Percentiles rank a stretch among this genome's conserved stretches.
Evolutionary conservation across 2,329 filamentous ascomycete species (phyloP).

Genomic region (Penicillium sp.): DNA sequence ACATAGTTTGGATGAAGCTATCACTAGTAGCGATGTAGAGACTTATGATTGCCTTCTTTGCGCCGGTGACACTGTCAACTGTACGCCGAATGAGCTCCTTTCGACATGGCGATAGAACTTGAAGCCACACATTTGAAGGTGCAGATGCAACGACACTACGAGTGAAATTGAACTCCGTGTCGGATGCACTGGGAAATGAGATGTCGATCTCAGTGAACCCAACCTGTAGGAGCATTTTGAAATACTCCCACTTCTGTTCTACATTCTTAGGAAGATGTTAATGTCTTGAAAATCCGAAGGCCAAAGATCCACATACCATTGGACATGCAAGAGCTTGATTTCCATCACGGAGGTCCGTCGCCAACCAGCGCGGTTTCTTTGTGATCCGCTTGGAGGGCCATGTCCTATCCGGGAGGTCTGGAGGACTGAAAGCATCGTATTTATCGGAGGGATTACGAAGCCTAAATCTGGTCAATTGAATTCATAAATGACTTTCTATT

Average conservation of each 20-base stretch:
- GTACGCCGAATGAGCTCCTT: conserved; percentile 14
- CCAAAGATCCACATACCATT: background rate
- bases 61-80: conserved; percentile 15
- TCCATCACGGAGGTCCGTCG: conserved; percentile 26
- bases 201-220: conserved; percentile 32
- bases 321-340: conserved; percentile 23
- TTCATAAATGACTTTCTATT: background rate
- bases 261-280: background rate
- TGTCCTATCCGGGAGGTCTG: conserved; percentile 21
- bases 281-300: background rate
- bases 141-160: conserved; percentile 12
- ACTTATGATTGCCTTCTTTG: conserved; percentile 17
- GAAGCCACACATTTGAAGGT: conserved; percentile 25
- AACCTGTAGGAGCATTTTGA: conserved; percentile 26
- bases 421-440: conserved; percentile 3
- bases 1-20: conserved; percentile 13
- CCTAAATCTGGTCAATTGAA: background rate
- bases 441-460: conserved; percentile 2
- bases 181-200: conserved; percentile 27
- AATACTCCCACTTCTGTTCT: conserved; percentile 22
- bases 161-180: conserved; percentile 29
- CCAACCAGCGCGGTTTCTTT: conserved; percentile 22
- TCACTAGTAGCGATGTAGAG: conserved; percentile 14
- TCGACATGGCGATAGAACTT: conserved; percentile 28
- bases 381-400: conserved; percentile 26